Evolutionary conservation across 2,329 filamentous ascomycete genomes (phyloP).

Genomic region (Pyricularia pennisetigena): DNA sequence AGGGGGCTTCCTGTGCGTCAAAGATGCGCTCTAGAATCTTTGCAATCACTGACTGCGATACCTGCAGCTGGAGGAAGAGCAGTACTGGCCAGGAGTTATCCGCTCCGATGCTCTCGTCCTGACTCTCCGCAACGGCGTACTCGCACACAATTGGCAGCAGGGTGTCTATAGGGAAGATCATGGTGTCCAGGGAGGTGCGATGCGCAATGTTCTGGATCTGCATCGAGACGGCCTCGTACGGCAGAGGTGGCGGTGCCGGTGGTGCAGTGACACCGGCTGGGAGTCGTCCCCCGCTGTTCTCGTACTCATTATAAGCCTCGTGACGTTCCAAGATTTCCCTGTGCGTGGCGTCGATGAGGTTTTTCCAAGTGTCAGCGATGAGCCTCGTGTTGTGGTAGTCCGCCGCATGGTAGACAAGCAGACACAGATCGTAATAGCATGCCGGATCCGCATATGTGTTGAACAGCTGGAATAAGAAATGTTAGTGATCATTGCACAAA

Average conservation of each 20-base stretch:
- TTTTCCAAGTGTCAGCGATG: constrained; percentile 76
- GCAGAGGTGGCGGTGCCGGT: constrained; percentile 33
- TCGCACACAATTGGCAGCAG: constrained; percentile 53
- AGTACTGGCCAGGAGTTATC: constrained; percentile 47
- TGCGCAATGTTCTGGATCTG: constrained; percentile 56
- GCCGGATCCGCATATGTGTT: constrained; percentile 86
- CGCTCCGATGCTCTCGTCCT: constrained; percentile 47
- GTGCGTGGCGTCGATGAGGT: constrained; percentile 66
- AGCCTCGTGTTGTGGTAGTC: constrained; percentile 84
- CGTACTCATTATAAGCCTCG: constrained; percentile 23
- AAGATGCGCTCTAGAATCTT: constrained; percentile 47
- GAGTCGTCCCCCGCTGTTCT: constrained; percentile 9
- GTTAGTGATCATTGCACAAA: constrained; percentile 7
- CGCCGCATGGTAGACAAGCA: constrained; percentile 84
- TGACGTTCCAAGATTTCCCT: constrained; percentile 35
- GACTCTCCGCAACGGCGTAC: constrained; percentile 49
- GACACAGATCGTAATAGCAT: constrained; percentile 80
- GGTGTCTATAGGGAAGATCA: constrained; percentile 53
- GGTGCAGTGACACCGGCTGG: constrained; percentile 15
- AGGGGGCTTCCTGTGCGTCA: constrained; percentile 49
- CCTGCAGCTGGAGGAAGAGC: constrained; percentile 44
- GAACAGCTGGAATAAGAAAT: constrained; percentile 56
- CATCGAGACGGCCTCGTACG: constrained; percentile 61
- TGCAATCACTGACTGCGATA: constrained; percentile 46
- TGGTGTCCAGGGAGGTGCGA: constrained; percentile 53